Evolutionary conservation across 176 grass and related monocot species (phyloP).

Genomic region (Avena atlantica): DNA sequence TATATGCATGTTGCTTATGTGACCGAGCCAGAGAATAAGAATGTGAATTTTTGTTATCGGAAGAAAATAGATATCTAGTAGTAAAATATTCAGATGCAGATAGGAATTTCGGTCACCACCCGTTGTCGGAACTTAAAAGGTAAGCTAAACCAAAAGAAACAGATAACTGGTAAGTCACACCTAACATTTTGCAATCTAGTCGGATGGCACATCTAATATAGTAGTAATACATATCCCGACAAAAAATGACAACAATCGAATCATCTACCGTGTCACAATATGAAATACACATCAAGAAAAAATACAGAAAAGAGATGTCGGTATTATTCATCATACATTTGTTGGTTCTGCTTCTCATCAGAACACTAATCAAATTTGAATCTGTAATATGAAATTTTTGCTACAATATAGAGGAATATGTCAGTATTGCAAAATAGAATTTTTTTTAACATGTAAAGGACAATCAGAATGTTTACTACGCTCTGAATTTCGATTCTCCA

Average conservation of each 20-base stretch:
- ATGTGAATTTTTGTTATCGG: not conserved
- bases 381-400: not conserved
- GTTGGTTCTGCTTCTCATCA: not conserved
- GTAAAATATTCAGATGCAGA: not conserved
- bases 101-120: not conserved
- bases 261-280: not conserved
- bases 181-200: not conserved
- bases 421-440: not conserved
- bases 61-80: not conserved
- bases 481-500: not conserved
- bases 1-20: not conserved
- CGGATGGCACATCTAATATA: not conserved
- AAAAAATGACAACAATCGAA: not conserved
- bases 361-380: not conserved
- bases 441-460: not conserved
- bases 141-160: not conserved
- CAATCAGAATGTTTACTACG: too few species aligned
- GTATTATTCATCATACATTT: not conserved
- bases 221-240: not conserved
- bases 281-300: not conserved
- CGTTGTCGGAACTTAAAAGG: not conserved
- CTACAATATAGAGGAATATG: not conserved
- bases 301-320: not conserved
- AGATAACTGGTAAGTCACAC: not conserved
- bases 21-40: not conserved